Evolutionary conservation across 805 yeast genomes (phyloP), one percentile per base, ranked within the genome.

Genomic region (Saturnispora sekii): DNA sequence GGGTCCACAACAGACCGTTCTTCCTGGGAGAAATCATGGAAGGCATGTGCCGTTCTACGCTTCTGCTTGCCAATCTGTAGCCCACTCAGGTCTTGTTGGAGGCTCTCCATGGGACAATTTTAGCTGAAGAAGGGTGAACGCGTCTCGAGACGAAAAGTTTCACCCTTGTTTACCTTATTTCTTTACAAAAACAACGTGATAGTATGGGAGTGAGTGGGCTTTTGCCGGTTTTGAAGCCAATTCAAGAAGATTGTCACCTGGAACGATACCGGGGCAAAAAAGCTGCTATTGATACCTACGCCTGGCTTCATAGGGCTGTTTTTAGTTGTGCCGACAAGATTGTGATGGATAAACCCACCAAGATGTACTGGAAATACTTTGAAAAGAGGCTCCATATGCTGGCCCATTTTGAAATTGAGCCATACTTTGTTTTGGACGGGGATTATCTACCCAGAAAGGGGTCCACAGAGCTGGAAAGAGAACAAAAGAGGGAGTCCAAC

Each of bases 341-440:
- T 39, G 86, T 87, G 8, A 67, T 74, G 42, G 84, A 76, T 10
- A 61, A 65, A 41, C 86, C 88, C 1, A 86, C 97, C 0, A 68
- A 70, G n/a, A 72, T 76, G 55, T 84, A 84, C 58, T 61, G 90
- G 33, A 77, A 75, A 30, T 87, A 80, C 53, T 79, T 89, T 41
- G 64, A 78, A 59, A 77, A 76, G 51, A 74, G 80, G 52, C 69
- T 90, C 4, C 68, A 73, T 28, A 74, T 88, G 83, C 66, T 89
- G 35, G 64, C 69, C 40, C 68, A 72, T 46, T 79, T 79, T 56
- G 83, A 82, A 3, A 80, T 93, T 2, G 76, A 75, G 42, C 96
- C 96, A 0, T 87, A 80, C 55, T 68, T 93, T 57, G 97, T 93
- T 1, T 88, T 93, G 63, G 99, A 93, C 61, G 99, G 99, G 2